These are phyloP conservation scores for Tylopilus sp. DNA, from an alignment of 1,284 basidiomycete species.

Conservation along the genomic window DNA sequence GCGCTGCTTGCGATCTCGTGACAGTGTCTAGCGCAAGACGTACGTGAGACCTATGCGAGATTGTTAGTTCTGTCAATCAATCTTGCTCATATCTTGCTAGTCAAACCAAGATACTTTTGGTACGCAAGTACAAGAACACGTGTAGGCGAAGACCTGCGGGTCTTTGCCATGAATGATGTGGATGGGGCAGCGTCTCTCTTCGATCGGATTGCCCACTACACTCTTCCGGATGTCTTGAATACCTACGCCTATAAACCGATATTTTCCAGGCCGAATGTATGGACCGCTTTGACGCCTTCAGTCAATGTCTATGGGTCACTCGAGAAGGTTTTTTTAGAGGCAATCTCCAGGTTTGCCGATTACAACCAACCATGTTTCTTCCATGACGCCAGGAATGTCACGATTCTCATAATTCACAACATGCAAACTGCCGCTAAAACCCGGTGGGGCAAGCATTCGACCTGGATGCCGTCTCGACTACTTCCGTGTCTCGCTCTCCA, in stretches of 20 bases:
- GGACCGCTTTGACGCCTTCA: conserved; percentile 62
- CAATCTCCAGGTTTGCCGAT: conserved; percentile 72
- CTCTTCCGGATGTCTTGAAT: conserved; percentile 76
- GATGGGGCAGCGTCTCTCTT: conserved; percentile 70
- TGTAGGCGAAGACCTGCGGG: conserved; percentile 80
- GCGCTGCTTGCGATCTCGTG: conserved; percentile 60
- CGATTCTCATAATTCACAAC: conserved; percentile 75
- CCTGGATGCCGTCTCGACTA: conserved; percentile 88
- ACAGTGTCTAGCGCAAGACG: conserved; percentile 57
- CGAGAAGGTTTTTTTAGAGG: conserved; percentile 71
- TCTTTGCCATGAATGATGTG: conserved; percentile 67
- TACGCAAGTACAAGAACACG: conserved; percentile 60
- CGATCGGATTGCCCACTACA: conserved; percentile 63
- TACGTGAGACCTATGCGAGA: too few relatives aligned
- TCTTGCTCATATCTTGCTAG: conserved; percentile 54
- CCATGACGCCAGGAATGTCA: conserved; percentile 64
- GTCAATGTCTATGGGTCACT: conserved; percentile 65
- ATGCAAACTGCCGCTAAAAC: conserved; percentile 81
- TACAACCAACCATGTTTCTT: conserved; percentile 62
- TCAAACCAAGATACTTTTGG: conserved; percentile 33
- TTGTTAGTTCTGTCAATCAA: conserved; percentile 50
- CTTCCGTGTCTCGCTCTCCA: conserved; percentile 79
- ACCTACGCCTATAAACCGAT: conserved; percentile 58
- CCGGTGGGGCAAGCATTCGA: conserved; percentile 86
- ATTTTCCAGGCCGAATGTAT: conserved; percentile 46